phyloP scores from a whole-genome alignment of 495 filamentous ascomycete genomes.

The Gamarada debralockiae region DNA sequence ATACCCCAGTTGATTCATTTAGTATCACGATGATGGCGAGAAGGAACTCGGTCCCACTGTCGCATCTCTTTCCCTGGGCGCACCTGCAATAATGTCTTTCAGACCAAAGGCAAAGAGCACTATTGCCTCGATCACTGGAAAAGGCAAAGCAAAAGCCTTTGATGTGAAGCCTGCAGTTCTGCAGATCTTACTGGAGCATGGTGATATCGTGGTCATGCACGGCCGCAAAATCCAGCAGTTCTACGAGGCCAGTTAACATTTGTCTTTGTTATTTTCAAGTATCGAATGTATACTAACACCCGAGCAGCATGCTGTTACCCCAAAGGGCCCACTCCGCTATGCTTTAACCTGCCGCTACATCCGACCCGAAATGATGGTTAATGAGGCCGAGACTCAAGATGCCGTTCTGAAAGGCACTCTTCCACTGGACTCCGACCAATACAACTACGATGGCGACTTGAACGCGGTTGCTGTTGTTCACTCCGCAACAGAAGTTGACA shows the following conservation, averaged over 20 bases:
- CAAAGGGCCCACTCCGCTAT: slow-evolving; percentile 57
- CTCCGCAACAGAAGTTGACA: background rate
- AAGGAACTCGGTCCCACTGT: slow-evolving; percentile 68
- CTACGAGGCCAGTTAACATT: slow-evolving; percentile 54
- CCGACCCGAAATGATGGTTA: slow-evolving; percentile 35
- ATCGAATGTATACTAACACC: background rate
- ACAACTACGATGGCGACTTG: slow-evolving; percentile 20
- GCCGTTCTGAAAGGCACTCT: slow-evolving; percentile 31
- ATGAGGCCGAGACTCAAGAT: slow-evolving; percentile 23
- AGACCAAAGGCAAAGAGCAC: slow-evolving; percentile 59
- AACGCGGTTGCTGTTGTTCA: background rate
- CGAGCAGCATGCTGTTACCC: slow-evolving; percentile 56
- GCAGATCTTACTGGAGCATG: slow-evolving; percentile 56
- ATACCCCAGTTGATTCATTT: slow-evolving; percentile 22
- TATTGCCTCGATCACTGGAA: slow-evolving; percentile 26
- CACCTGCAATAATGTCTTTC: slow-evolving; percentile 62
- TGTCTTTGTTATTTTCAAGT: background rate
- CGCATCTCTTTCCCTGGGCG: slow-evolving; percentile 71
- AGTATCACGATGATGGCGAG: slow-evolving; percentile 90
- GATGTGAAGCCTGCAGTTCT: slow-evolving; percentile 24
- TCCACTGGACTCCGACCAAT: slow-evolving; percentile 25
- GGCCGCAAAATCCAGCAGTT: slow-evolving; percentile 65
- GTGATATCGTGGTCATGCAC: slow-evolving; percentile 82
- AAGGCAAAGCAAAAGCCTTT: slow-evolving; percentile 18
- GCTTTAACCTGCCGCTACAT: slow-evolving; percentile 60